Evolutionary conservation across 2,329 filamentous ascomycete species (phyloP).

Genomic region (Pseudopyricularia javanii): DNA sequence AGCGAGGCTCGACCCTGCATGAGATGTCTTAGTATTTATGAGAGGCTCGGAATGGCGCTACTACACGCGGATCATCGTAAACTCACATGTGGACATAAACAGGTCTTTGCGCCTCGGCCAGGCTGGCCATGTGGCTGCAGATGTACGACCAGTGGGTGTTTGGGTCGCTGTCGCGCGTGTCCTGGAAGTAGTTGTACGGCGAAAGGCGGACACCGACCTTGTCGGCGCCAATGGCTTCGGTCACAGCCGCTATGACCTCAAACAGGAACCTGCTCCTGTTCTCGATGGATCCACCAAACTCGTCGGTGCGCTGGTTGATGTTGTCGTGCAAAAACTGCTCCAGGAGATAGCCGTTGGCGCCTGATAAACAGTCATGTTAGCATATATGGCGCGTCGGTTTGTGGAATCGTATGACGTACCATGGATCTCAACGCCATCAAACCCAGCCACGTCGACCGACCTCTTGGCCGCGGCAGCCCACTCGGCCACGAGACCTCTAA

Average conservation of each 20-base stretch:
- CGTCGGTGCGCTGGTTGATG: conserved; percentile 40
- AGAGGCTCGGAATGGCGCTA: no score
- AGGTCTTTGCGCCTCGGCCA: no score
- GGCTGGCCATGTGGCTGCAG: not conserved
- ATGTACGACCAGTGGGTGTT: not conserved
- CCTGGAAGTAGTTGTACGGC: conserved; percentile 45
- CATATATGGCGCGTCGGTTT: no score
- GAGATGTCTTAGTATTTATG: no score
- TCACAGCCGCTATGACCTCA: conserved; percentile 38
- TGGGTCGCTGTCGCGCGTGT: not conserved
- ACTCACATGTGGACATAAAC: no score
- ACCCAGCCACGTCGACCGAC: conserved; percentile 38
- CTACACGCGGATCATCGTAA: no score
- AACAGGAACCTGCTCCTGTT: conserved; percentile 39
- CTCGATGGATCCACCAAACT: conserved; percentile 41
- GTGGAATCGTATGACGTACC: no score
- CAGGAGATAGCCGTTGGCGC: conserved; percentile 27
- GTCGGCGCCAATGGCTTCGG: conserved; percentile 34
- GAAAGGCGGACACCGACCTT: conserved; percentile 38
- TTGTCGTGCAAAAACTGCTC: conserved; percentile 44
- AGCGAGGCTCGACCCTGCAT: no score
- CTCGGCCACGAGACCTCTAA: conserved; percentile 17
- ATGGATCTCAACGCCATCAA: conserved; percentile 30
- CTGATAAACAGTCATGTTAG: no score
- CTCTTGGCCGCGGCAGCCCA: conserved; percentile 18